Evolutionary conservation across 2,329 filamentous ascomycete species (phyloP), one percentile per base, ranked within the genome.

Genomic region (Hirsutella minnesotensis): DNA sequence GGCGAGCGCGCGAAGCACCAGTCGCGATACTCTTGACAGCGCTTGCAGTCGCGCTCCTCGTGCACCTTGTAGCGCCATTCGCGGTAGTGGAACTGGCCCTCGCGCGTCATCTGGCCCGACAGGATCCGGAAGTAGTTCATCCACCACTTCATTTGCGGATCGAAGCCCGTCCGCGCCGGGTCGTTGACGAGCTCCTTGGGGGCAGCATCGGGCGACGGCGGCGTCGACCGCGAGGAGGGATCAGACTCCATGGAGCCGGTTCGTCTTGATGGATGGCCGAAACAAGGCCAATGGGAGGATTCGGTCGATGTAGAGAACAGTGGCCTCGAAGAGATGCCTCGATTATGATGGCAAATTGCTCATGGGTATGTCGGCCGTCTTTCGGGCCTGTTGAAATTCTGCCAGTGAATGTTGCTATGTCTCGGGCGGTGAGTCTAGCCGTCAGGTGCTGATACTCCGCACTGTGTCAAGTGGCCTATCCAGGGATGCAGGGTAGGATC

Each of bases 1-100:
- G 92, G 92, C 44, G 83, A 90, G 70, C 89, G 85, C 57, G 78
- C 67, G 54, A 96, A 78, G 30, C 94, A 76, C 70, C 84, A 95
- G 62, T 92, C 83, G 44, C 86, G 81, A 63, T 86, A 77, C 36
- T 80, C 68, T 57, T 95, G 86, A 70, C 87, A 95, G 43, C 79
- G 78, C 56, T 73, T 73, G 71, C 85, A 89, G 72, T 95, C 88
- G 24, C 72, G 68, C 47, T 75, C 76, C 66, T 92, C 87, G 64
- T 88, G 81, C 44, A 79, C 72, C 43, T 74, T 69, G 68, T 94
- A 88, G 49, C 80, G 79, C 60, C 78, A 79, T 57, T 82, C 73
- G 58, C 87, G 84, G 71, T 87, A 95, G 65, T 84, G 76, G 56
- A 83, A 77, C 49, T 73, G 66, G 41, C 85, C 84, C 56, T 82